Percentiles rank a stretch among this genome's conserved stretches.
phyloP scores from a whole-genome alignment of 202 grass and related monocot species.

The Eragrostis tef region DNA sequence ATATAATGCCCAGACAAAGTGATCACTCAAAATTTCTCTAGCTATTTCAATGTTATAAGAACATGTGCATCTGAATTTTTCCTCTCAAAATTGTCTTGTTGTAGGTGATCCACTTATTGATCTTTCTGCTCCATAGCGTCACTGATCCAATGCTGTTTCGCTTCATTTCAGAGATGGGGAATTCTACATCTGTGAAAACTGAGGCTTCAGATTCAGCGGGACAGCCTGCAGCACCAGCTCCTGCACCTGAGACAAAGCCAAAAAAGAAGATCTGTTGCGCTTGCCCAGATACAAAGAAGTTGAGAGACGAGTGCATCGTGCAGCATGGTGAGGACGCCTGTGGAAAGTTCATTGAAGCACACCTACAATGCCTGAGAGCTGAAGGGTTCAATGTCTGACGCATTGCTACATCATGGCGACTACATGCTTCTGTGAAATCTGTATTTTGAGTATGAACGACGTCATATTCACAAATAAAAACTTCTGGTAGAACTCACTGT shows the following conservation, averaged over 20 bases:
- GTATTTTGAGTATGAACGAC: background rate
- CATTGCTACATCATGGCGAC: background rate
- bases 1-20: background rate
- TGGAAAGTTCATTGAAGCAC: slow-evolving; percentile 84
- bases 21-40: background rate
- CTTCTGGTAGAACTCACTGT: slow-evolving; percentile 36
- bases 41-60: background rate
- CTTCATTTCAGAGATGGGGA: slow-evolving; percentile 53
- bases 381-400: slow-evolving; percentile 79
- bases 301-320: slow-evolving; percentile 86
- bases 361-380: slow-evolving; percentile 72
- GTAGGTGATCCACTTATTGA: background rate
- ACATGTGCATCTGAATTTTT: no score
- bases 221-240: slow-evolving; percentile 11
- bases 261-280: slow-evolving; percentile 99
- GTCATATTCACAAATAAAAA: background rate
- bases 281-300: slow-evolving; percentile 91
- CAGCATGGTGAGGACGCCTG: slow-evolving; percentile 79
- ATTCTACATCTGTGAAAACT: slow-evolving; percentile 39
- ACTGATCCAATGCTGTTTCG: background rate
- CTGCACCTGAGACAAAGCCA: slow-evolving; percentile 54
- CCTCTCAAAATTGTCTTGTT: background rate
- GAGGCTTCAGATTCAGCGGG: slow-evolving; percentile 21
- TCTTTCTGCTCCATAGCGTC: background rate
- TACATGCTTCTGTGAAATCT: background rate